Base-by-base conservation (phyloP, 2,329 filamentous ascomycete species). In the Dothideomycetidae sp. region DNA sequence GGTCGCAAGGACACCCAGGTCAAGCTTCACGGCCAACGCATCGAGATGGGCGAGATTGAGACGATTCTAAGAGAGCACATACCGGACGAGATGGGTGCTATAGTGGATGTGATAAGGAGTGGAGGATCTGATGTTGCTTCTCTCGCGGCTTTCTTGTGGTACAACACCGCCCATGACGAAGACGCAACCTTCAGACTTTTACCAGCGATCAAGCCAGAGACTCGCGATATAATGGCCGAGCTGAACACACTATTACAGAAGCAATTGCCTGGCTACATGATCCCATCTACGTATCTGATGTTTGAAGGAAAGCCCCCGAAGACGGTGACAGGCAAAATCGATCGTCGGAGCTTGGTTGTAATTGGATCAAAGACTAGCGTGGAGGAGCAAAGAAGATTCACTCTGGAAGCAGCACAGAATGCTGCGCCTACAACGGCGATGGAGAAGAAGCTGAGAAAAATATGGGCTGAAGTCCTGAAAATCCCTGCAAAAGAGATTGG, bases 41-140 rank as follows among this genome's bases (percentile, higher is more conserved):
- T 94, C 46, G 88, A 96, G 60, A 73, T 96, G 29, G 78, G 78
- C 45, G 88, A 94, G 46, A 93, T 94, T 46, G 85, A 94, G n/a
- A 2, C 26, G 3, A 29, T 13, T 12, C 11, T 37, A 14, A 23
- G 28, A 11, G 15, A 30, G 5, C 15, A 17, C 5, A 11, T 37
- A 10, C 28, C 26, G 10, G 16, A 30, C 10, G 26, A 31, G 10
- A 10, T 31, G n/a, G 28, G 15, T 12, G 35, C 35, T 3, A 28
- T 17, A n/a, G 13, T 37, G 11, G 35, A 37, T 16, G 15, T 37
- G 21, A n/a, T 26, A 7, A 26, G n/a, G 21, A 26, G 21, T 12
- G 2, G 16, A 11, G 18, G 18, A 14, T 21, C 26, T 11, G 17
- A 19, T 3, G 15, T 15, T 18, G 11, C 15, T 5, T 29, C 23